Percentiles rank a stretch among this genome's conserved stretches.
Evolutionary conservation across 2,329 filamentous ascomycete species (phyloP).

Genomic region (Ambrosiella cleistominuta): DNA sequence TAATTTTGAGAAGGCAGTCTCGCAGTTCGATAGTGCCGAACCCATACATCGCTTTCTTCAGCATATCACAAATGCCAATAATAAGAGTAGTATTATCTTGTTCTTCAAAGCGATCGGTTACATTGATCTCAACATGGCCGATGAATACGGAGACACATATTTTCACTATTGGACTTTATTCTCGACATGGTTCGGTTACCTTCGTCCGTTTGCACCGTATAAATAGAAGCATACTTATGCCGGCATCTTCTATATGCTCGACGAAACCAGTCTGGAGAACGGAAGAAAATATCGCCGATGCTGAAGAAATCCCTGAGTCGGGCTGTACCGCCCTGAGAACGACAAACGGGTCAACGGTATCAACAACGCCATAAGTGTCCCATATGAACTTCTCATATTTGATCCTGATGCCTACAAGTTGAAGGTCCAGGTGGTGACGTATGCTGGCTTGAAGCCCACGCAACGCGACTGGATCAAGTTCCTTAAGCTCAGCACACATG

Average conservation of each 20-base stretch:
- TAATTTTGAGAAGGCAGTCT: too few relatives aligned
- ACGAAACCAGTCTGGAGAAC: slow-evolving; percentile 11
- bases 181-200: slow-evolving; percentile 16
- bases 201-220: slow-evolving; percentile 1
- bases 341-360: too few relatives aligned
- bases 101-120: neutral
- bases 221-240: slow-evolving; percentile 7
- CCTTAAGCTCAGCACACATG: slow-evolving; percentile 18
- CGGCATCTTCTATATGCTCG: slow-evolving; percentile 34
- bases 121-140: neutral
- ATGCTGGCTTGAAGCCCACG: slow-evolving; percentile 12
- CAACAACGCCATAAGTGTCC: too few relatives aligned
- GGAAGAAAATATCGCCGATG: neutral
- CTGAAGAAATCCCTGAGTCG: slow-evolving; percentile 31
- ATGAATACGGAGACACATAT: slow-evolving; percentile 15
- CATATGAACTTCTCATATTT: too few relatives aligned
- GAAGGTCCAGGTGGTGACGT: too few relatives aligned
- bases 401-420: too few relatives aligned
- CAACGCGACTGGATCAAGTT: slow-evolving; percentile 28
- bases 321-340: slow-evolving; percentile 28
- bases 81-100: neutral
- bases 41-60: neutral
- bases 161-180: slow-evolving; percentile 18
- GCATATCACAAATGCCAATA: neutral
- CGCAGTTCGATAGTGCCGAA: neutral